Percentiles rank a stretch among this genome's conserved stretches.
These are phyloP conservation scores for Bauhinia variegata DNA, from an alignment of 306 rosid species.

Conservation along the genomic window DNA sequence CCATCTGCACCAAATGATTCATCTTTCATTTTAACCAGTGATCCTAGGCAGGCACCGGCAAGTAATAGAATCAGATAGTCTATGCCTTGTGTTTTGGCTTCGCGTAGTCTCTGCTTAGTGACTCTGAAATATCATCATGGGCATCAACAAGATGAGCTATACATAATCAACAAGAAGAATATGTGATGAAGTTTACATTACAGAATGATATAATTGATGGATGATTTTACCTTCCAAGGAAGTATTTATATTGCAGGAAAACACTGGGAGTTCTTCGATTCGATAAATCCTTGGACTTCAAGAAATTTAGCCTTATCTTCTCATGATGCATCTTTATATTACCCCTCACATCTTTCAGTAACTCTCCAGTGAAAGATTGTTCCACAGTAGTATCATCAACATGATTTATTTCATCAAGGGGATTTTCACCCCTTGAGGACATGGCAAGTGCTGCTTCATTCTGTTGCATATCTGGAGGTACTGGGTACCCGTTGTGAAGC, in stretches of 20 bases:
- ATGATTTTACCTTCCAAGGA: conserved; percentile 64
- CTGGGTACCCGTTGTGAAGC: conserved; percentile 68
- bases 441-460: conserved; percentile 29
- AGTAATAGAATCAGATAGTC: conserved; percentile 80
- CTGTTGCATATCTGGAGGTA: conserved; percentile 69
- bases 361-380: conserved; percentile 66
- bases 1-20: conserved; percentile 63
- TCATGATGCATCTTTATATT: conserved; percentile 57
- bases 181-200: too few species aligned
- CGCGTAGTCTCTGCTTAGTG: conserved; percentile 77
- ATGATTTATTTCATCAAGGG: conserved; percentile 35
- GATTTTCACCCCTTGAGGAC: conserved; percentile 31
- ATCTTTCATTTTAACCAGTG: conserved; percentile 57
- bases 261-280: conserved; percentile 67
- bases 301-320: conserved; percentile 53
- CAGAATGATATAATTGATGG: conserved; percentile 1
- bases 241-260: conserved; percentile 67
- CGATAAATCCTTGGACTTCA: conserved; percentile 69
- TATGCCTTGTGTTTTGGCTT: conserved; percentile 64
- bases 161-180: too few species aligned
- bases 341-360: conserved; percentile 65
- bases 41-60: conserved; percentile 92
- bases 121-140: conserved; percentile 50
- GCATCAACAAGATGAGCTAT: background rate
- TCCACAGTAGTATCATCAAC: conserved; percentile 37